These are phyloP conservation scores for Penicillium pulvis DNA, from an alignment of 495 filamentous ascomycete genomes.

Conservation along the genomic window DNA sequence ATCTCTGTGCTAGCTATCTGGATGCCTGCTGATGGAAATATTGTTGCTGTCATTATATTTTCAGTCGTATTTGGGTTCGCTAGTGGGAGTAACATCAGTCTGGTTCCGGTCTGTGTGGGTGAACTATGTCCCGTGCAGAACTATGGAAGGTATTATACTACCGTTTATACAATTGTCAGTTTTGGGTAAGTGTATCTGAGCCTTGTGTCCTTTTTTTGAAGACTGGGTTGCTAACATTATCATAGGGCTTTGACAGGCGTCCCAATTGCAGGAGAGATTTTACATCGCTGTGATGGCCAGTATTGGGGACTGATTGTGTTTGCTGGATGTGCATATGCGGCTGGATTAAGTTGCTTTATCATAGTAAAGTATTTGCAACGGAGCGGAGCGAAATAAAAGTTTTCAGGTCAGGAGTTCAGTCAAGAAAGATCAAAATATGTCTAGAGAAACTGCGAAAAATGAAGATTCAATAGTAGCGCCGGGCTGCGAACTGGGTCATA, in stretches of 20 bases:
- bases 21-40: slow-evolving; percentile 64
- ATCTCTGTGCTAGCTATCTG: slow-evolving; percentile 72
- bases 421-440: too few species aligned
- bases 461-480: too few species aligned
- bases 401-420: too few species aligned
- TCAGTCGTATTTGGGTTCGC: slow-evolving; percentile 80
- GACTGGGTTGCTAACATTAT: slow-evolving; percentile 20
- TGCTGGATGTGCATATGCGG: slow-evolving; percentile 62
- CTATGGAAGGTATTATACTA: slow-evolving; percentile 84
- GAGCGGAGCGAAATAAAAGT: not conserved
- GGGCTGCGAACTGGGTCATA: too few species aligned
- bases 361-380: slow-evolving; percentile 46
- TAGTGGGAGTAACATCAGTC: slow-evolving; percentile 78
- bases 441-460: too few species aligned
- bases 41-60: slow-evolving; percentile 68
- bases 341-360: slow-evolving; percentile 59
- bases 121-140: slow-evolving; percentile 84
- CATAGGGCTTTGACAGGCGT: slow-evolving; percentile 74
- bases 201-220: too few species aligned
- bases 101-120: slow-evolving; percentile 87
- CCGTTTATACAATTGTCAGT: slow-evolving; percentile 83
- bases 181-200: slow-evolving; percentile 61
- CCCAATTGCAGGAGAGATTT: slow-evolving; percentile 79
- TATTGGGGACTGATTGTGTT: slow-evolving; percentile 71
- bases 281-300: slow-evolving; percentile 55